A percentile compares a stretch with the other conserved stretches of the same genome.
These are phyloP conservation scores for Waltergamsia citrina DNA, from an alignment of 2,329 filamentous ascomycete genomes.

Conservation along the genomic window DNA sequence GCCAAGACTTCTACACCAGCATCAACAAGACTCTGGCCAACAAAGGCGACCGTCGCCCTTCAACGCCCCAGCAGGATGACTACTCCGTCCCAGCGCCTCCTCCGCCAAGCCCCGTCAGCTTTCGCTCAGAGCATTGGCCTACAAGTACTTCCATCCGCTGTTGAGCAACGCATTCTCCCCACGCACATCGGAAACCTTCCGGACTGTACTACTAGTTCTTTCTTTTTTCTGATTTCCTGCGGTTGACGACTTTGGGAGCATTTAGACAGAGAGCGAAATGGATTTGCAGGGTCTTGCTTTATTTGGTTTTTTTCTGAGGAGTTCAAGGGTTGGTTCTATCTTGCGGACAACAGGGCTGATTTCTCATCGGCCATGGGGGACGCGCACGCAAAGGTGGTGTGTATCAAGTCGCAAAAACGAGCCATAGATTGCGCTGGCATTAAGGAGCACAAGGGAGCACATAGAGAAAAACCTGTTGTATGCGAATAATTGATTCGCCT, in stretches of 20 bases:
- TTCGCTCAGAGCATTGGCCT: conserved; percentile 47
- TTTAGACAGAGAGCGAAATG: neutral
- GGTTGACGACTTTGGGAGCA: neutral
- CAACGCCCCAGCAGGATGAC: conserved; percentile 44
- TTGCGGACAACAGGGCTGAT: no score
- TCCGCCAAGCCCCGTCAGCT: conserved; percentile 54
- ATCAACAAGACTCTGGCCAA: conserved; percentile 40
- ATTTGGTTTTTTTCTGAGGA: no score
- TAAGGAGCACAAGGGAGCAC: no score
- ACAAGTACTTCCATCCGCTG: neutral
- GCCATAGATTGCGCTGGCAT: no score
- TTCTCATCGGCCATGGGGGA: no score
- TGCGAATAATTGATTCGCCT: no score
- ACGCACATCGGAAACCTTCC: neutral
- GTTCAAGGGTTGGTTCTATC: neutral
- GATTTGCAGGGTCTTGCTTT: neutral
- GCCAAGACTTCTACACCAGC: conserved; percentile 42
- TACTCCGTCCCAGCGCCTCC: conserved; percentile 57
- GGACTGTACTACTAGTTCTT: neutral
- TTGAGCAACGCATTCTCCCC: neutral
- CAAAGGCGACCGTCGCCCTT: conserved; percentile 28
- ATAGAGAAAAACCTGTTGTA: no score
- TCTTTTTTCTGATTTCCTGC: neutral
- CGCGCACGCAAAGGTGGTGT: no score
- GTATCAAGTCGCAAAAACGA: no score